Evolutionary conservation across 306 rosid species (phyloP).

Genomic region (Amphicarpaea edgeworthii): DNA sequence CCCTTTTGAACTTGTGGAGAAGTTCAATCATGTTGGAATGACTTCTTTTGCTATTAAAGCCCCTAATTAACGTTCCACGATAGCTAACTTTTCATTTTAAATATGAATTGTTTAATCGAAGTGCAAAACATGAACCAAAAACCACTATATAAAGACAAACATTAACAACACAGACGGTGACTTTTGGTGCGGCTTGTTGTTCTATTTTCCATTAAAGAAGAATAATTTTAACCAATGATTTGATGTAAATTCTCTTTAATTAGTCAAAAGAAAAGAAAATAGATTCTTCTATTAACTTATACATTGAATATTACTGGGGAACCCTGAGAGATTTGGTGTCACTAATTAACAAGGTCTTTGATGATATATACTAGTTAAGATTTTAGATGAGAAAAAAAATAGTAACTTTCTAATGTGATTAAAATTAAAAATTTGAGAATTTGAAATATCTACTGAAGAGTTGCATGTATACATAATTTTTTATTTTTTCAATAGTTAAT

Average conservation of each 20-base stretch:
- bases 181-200: conserved; percentile 17
- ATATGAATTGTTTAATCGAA: too few species aligned
- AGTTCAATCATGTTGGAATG: too few species aligned
- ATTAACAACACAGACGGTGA: conserved; percentile 1
- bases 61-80: too few species aligned
- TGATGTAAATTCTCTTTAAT: conserved; percentile 10
- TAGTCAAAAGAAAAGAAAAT: not conserved
- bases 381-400: not conserved
- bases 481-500: too few species aligned
- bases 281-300: conserved; percentile 13
- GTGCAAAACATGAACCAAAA: too few species aligned
- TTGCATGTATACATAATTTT: too few species aligned
- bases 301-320: not conserved
- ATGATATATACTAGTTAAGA: not conserved
- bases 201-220: conserved; percentile 5
- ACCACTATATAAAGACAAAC: not conserved
- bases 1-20: too few species aligned
- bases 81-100: too few species aligned
- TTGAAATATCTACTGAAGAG: too few species aligned
- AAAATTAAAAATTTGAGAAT: not conserved
- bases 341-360: not conserved
- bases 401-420: not conserved
- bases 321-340: not conserved
- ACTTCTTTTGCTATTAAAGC: too few species aligned
- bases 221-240: conserved; percentile 2